Evolutionary conservation across 2,329 filamentous ascomycete genomes (phyloP).

Genomic region (Fusarium longipes): DNA sequence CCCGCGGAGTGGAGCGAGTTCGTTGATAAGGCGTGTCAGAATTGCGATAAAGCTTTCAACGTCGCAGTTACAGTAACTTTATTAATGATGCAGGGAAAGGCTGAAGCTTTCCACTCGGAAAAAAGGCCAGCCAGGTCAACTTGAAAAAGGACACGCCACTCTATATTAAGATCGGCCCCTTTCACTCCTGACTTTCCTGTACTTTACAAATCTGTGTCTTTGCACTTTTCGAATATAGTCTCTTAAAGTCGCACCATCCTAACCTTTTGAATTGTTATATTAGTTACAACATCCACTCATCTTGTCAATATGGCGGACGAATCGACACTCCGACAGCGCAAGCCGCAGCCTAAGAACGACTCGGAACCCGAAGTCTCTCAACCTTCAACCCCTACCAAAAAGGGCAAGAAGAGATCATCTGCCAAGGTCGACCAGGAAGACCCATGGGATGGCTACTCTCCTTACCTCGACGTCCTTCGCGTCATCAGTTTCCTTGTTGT

Average conservation of each 20-base stretch:
- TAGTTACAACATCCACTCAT: not conserved
- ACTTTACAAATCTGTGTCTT: conserved; percentile 17
- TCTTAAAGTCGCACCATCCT: not conserved
- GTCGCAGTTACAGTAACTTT: conserved; percentile 23
- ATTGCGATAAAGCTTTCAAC: conserved; percentile 42
- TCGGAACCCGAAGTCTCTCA: conserved; percentile 33
- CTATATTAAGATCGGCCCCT: conserved; percentile 25
- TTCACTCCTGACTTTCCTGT: not conserved
- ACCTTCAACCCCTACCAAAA: conserved; percentile 44
- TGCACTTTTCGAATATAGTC: not conserved
- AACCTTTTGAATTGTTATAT: not conserved
- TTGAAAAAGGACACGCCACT: conserved; percentile 38
- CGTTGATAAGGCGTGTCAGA: conserved; percentile 31
- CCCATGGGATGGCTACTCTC: conserved; percentile 60
- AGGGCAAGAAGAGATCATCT: conserved; percentile 35
- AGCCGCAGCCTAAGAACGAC: conserved; percentile 47
- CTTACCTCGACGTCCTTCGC: conserved; percentile 74
- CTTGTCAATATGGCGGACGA: conserved; percentile 53
- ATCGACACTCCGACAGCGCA: conserved; percentile 59
- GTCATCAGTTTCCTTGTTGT: conserved; percentile 74
- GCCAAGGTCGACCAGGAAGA: conserved; percentile 57
- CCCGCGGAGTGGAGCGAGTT: conserved; percentile 35
- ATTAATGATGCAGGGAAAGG: conserved; percentile 25
- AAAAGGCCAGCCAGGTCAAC: conserved; percentile 26
- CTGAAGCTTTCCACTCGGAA: conserved; percentile 32